A percentile compares a stretch with the other conserved stretches of the same genome.
phyloP scores from a whole-genome alignment of 225 moss, liverwort and hornwort species.

The Thuidium tamariscinum region DNA sequence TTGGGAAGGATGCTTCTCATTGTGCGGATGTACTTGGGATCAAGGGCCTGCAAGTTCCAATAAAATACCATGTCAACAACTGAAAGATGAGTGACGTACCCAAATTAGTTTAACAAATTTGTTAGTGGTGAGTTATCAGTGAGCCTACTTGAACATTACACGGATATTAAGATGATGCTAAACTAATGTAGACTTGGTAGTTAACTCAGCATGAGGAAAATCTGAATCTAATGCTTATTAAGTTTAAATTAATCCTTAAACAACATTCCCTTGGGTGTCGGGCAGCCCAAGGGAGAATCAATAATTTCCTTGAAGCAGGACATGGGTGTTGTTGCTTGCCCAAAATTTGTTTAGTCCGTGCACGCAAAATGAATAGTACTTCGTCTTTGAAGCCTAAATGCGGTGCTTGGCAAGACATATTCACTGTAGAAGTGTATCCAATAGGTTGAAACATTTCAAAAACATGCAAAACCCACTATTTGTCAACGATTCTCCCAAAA shows the following conservation, averaged over 20 bases:
- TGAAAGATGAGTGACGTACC: background rate
- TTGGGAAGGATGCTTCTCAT: constrained; percentile 69
- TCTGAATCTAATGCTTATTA: background rate
- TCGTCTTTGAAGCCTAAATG: background rate
- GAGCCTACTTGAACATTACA: background rate
- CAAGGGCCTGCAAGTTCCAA: constrained; percentile 26
- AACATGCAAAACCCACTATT: background rate
- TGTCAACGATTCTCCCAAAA: background rate
- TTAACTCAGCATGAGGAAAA: background rate
- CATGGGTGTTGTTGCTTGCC: background rate
- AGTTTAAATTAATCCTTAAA: background rate
- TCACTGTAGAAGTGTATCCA: background rate
- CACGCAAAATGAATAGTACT: background rate
- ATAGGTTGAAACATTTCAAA: background rate
- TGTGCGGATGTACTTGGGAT: constrained; percentile 54
- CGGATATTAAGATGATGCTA: background rate
- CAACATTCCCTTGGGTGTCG: background rate
- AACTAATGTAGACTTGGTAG: background rate
- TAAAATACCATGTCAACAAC: background rate
- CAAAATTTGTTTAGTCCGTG: too few species aligned
- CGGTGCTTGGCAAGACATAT: background rate
- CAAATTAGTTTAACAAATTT: background rate
- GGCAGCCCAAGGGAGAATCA: background rate
- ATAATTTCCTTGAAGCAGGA: background rate
- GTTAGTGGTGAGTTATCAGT: background rate